Base-by-base conservation (phyloP, 2,329 filamentous ascomycete species). In the Trichoderma semiorbis region DNA sequence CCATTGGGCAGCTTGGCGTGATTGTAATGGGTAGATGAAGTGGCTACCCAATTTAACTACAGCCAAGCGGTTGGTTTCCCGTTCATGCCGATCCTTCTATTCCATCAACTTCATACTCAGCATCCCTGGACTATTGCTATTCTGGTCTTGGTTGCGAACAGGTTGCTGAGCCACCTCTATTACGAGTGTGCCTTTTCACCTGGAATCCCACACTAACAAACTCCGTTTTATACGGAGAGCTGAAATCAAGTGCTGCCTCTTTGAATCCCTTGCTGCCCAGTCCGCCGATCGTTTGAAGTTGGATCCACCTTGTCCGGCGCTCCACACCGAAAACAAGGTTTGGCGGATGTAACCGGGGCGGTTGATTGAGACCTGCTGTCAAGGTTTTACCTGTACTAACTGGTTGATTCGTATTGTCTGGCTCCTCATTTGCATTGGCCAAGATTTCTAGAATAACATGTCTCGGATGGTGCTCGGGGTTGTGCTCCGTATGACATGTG, bases 301-400 rank as follows among this genome's bases (percentile, higher is more conserved):
- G 55, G 55, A 47, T 58, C 67, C 67, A 53, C 67, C 30, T n/a
- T 21, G 39, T 53, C 57, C 57, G 39, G 67, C 32, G 60, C 39
- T 71, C 69, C 69, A 71, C 69, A 43, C 53, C 36, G 60, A 43
- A 60, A 70, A 64, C 24, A 47, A 58, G 61, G 34, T 60, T 64
- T 16, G 50, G 32, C 32, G 47, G 60, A 64, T 69, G 65, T 69
- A 61, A 69, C 65, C 65, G 55, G 55, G 55, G 65, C 36, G 55
- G 65, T 60, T 26, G 55, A 32, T n/a, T 69, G 65, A 69, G 55
- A 55, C 26, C 62, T 53, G 16, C 12, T 36, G 62, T n/a, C 62
- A 55, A 34, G n/a, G 62, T 65, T 65, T 21, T 32, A 34, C 36
- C n/a, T 32, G 62, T 16, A 32, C 26, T 26, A 32, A 21, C 34